Evolutionary conservation across 1,139 yeast species (phyloP), one percentile per base, ranked within the genome.

Genomic region (Taphrina sp.): DNA sequence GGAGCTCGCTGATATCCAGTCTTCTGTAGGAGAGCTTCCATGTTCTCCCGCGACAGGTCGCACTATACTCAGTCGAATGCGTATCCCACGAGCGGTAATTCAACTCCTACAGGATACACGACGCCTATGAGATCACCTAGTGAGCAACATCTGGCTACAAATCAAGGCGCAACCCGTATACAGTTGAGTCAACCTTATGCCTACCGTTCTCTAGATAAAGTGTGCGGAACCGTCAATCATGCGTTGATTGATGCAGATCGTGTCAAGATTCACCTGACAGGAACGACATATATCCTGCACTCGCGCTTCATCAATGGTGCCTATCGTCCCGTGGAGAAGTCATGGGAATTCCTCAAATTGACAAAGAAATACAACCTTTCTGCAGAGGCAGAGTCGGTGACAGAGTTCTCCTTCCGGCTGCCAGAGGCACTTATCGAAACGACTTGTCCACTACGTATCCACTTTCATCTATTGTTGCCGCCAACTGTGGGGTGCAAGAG

Each of bases 371-470:
- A 29, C 5, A 34, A 38, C 8, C 5, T 39, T n/a, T 39, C 38
- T 7, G 10, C 39, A 10, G 46, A 38, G 3, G 31, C 38, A 1
- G 7, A 36, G 14, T 16, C 45, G 5, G 29, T 33, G 34, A 33
- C 46, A 31, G 17, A 24, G 7, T 49, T 49, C 17, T 14, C 31
- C 2, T 49, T 49, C 34, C 17, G 54, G 23, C 29, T 49, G 20
- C 54, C 54, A 4, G 54, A 49, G 20, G 54, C 54, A 23, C 39
- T 49, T 23, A 20, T 49, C 24, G 54, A 49, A 20, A 49, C 54
- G 34, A 23, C 28, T 17, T 49, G 54, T 23, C 54, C 54, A 5
- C 46, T 49, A 5, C 23, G 43, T 10, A 36, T 26, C n/a, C 54
- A 38, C 16, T 31, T 33, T 23, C 54, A 49, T 31, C 29, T 49